phyloP scores from a whole-genome alignment of 164 flowering plant species.

The Vitis rotundifolia region DNA sequence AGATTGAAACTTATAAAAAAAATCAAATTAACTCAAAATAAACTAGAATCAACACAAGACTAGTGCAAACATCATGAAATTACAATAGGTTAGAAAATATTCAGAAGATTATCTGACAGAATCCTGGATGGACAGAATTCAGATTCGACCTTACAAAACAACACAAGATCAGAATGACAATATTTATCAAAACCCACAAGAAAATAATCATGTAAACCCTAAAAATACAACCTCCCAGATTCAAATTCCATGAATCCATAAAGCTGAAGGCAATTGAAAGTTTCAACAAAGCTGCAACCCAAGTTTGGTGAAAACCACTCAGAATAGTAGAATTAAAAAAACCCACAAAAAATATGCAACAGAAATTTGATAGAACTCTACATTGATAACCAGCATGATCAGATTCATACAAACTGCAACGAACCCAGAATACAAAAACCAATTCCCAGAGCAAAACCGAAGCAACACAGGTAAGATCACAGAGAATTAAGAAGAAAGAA shows the following conservation, averaged over 20 bases:
- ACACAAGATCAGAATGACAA: too few relatives aligned
- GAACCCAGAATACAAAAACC: conserved; percentile 2
- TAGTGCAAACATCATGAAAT: too few relatives aligned
- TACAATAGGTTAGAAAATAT: too few relatives aligned
- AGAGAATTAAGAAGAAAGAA: not conserved
- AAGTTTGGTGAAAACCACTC: not conserved
- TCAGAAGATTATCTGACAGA: too few relatives aligned
- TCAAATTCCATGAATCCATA: not conserved
- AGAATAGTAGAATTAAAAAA: not conserved
- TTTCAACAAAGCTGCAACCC: not conserved
- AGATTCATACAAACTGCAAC: too few relatives aligned
- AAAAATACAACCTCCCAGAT: too few relatives aligned
- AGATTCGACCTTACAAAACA: too few relatives aligned
- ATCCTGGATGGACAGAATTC: too few relatives aligned
- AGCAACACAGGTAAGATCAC: not conserved
- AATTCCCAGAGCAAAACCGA: not conserved
- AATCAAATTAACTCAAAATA: not conserved
- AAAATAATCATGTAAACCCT: too few relatives aligned
- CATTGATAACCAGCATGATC: too few relatives aligned
- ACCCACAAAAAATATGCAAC: not conserved
- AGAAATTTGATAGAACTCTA: not conserved
- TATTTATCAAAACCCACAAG: too few relatives aligned
- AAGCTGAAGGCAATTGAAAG: not conserved
- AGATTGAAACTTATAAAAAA: not conserved
- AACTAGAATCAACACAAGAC: too few relatives aligned